These are phyloP conservation scores for Penicillium soppii DNA, from an alignment of 495 filamentous ascomycete genomes.

Conservation along the genomic window DNA sequence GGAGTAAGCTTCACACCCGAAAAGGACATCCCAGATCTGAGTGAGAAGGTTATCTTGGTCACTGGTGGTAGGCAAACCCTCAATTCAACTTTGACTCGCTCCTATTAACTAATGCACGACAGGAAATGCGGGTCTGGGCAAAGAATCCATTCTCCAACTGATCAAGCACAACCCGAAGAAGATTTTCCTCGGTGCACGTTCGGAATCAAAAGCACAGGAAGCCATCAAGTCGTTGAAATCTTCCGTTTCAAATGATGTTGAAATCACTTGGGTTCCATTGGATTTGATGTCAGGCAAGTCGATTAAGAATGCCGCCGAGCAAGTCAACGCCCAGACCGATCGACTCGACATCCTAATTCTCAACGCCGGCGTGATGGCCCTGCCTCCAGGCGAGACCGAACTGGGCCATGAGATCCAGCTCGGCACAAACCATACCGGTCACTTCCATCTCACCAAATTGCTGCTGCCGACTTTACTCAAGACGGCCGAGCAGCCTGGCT, in stretches of 20 bases:
- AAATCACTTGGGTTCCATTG: constrained; percentile 41
- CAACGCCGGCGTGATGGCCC: constrained; percentile 62
- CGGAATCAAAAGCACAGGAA: constrained; percentile 29
- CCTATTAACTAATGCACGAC: not conserved
- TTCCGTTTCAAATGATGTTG: constrained; percentile 17
- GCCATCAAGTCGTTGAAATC: constrained; percentile 24
- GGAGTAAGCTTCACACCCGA: constrained; percentile 37
- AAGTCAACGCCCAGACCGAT: constrained; percentile 45
- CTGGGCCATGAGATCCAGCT: constrained; percentile 57
- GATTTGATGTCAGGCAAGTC: constrained; percentile 46
- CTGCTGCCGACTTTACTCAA: constrained; percentile 31
- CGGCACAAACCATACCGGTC: constrained; percentile 57
- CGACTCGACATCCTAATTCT: constrained; percentile 65
- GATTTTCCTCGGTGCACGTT: constrained; percentile 51
- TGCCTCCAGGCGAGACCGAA: constrained; percentile 37
- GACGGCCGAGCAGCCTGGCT: constrained; percentile 32
- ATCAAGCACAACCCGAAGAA: constrained; percentile 54
- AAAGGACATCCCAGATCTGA: constrained; percentile 52
- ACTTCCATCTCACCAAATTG: constrained; percentile 58
- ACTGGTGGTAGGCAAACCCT: constrained; percentile 51
- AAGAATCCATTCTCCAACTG: constrained; percentile 51
- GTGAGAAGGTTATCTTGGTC: constrained; percentile 53
- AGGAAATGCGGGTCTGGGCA: constrained; percentile 61
- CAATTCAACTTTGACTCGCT: too few relatives aligned
- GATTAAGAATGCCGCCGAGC: constrained; percentile 51